A percentile compares a stretch with the other conserved stretches of the same genome.
Conservation (phyloP, 2,329 filamentous ascomycete genomes). For the Ceratocystis smalleyi region DNA sequence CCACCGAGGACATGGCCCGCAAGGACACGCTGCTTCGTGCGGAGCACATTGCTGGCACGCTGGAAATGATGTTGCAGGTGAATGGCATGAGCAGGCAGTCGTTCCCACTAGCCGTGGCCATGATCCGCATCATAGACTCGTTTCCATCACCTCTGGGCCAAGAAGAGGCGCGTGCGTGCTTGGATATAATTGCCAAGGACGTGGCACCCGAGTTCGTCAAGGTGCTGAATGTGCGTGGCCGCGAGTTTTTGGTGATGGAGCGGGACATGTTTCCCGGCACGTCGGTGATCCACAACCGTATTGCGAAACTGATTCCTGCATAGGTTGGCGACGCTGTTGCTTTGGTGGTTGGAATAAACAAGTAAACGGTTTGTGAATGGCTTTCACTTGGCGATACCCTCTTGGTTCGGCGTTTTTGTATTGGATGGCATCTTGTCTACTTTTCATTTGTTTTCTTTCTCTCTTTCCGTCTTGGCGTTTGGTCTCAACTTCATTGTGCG, state of each 20-base stretch:
- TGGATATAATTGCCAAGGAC: slow-evolving; percentile 37
- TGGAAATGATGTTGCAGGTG: slow-evolving; percentile 43
- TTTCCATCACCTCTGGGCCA: slow-evolving; percentile 38
- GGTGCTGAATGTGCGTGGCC: slow-evolving; percentile 35
- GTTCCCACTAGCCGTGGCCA: slow-evolving; percentile 47
- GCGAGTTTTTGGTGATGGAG: slow-evolving; percentile 44
- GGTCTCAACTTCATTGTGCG: neutral
- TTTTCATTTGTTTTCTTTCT: neutral
- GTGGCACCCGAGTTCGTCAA: slow-evolving; percentile 42
- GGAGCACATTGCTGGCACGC: slow-evolving; percentile 50
- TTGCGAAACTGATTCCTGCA: slow-evolving; percentile 8
- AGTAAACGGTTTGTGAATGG: slow-evolving; percentile 5
- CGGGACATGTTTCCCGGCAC: slow-evolving; percentile 28
- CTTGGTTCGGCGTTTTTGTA: slow-evolving; percentile 2
- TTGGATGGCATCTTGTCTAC: neutral
- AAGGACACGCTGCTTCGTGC: slow-evolving; percentile 51
- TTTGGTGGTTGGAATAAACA: neutral
- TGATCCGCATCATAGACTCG: slow-evolving; percentile 54
- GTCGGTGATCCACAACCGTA: slow-evolving; percentile 26
- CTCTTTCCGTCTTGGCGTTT: neutral
- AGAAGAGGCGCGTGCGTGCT: slow-evolving; percentile 36
- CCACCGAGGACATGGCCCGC: slow-evolving; percentile 41
- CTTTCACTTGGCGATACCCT: slow-evolving; percentile 12
- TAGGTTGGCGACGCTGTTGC: neutral
- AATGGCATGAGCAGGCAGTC: slow-evolving; percentile 42